Conservation (phyloP, 2,329 filamentous ascomycete genomes). For the Stagonosporopsis chrysanthemi region DNA sequence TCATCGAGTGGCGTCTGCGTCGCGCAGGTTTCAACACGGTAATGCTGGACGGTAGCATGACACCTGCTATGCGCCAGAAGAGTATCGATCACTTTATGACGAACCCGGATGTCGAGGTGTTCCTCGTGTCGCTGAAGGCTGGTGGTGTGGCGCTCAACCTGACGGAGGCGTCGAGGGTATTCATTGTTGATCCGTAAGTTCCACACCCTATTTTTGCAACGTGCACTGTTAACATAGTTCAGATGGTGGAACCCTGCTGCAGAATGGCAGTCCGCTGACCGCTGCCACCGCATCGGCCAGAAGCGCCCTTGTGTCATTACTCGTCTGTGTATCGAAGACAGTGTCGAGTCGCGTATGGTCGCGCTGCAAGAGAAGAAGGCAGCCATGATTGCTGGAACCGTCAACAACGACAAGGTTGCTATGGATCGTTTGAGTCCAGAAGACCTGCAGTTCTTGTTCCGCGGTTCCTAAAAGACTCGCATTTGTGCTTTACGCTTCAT, state of each 20-base stretch:
- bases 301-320: constrained; percentile 93
- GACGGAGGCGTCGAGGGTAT: constrained; percentile 92
- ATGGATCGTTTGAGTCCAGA: constrained; percentile 90
- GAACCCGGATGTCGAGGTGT: constrained; percentile 92
- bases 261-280: constrained; percentile 96
- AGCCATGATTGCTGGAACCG: constrained; percentile 95
- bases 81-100: constrained; percentile 98
- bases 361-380: constrained; percentile 98
- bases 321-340: constrained; percentile 93
- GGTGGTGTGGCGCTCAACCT: constrained; percentile 95
- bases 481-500: background rate
- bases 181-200: constrained; percentile 90
- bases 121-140: constrained; percentile 93
- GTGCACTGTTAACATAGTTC: constrained; percentile 34
- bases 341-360: constrained; percentile 94
- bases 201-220: background rate
- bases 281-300: constrained; percentile 89
- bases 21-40: constrained; percentile 98
- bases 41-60: constrained; percentile 98
- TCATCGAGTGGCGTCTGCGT: constrained; percentile 95
- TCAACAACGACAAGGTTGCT: constrained; percentile 89
- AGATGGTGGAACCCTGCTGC: constrained; percentile 99
- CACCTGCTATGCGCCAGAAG: constrained; percentile 87
- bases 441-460: constrained; percentile 96
- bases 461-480: constrained; percentile 63